phyloP scores from a whole-genome alignment of 2,329 filamentous ascomycete genomes.

The Ascochyta rabiei region DNA sequence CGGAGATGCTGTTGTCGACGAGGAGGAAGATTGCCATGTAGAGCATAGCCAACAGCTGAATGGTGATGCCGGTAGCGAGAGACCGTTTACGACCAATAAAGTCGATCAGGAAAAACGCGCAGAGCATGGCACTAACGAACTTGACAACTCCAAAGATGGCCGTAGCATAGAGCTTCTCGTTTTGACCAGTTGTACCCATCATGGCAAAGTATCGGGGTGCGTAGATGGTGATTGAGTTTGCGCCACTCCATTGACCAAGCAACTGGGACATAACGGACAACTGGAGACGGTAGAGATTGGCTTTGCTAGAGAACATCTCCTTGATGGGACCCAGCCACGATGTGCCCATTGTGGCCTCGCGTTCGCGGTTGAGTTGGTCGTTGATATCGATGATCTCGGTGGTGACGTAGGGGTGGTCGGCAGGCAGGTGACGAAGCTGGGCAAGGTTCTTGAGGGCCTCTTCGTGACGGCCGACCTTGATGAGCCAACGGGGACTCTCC shows the following conservation, averaged over 20 bases:
- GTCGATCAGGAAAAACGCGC: slow-evolving; percentile 80
- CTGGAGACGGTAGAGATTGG: slow-evolving; percentile 76
- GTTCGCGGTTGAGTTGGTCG: slow-evolving; percentile 69
- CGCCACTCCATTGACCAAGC: slow-evolving; percentile 75
- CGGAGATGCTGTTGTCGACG: slow-evolving; percentile 64
- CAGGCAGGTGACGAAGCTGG: slow-evolving; percentile 63
- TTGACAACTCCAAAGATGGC: slow-evolving; percentile 74
- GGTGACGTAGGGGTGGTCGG: slow-evolving; percentile 66
- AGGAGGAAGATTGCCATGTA: slow-evolving; percentile 62
- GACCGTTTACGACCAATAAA: slow-evolving; percentile 74
- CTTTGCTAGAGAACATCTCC: slow-evolving; percentile 70
- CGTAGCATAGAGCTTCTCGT: slow-evolving; percentile 74
- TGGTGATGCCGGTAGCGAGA: slow-evolving; percentile 55
- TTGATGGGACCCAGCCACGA: slow-evolving; percentile 69
- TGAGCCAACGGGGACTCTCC: slow-evolving; percentile 73
- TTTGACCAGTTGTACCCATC: slow-evolving; percentile 70
- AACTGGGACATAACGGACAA: slow-evolving; percentile 72
- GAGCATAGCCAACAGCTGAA: slow-evolving; percentile 59
- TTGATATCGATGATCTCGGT: slow-evolving; percentile 70
- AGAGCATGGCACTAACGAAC: slow-evolving; percentile 68
- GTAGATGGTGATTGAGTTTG: slow-evolving; percentile 77
- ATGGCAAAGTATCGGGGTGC: slow-evolving; percentile 75
- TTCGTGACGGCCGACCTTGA: slow-evolving; percentile 68
- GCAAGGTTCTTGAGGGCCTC: slow-evolving; percentile 63
- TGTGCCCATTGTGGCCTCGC: slow-evolving; percentile 71